phyloP scores from a whole-genome alignment of 1,284 basidiomycete species.

The Trichosporon sp. region DNA sequence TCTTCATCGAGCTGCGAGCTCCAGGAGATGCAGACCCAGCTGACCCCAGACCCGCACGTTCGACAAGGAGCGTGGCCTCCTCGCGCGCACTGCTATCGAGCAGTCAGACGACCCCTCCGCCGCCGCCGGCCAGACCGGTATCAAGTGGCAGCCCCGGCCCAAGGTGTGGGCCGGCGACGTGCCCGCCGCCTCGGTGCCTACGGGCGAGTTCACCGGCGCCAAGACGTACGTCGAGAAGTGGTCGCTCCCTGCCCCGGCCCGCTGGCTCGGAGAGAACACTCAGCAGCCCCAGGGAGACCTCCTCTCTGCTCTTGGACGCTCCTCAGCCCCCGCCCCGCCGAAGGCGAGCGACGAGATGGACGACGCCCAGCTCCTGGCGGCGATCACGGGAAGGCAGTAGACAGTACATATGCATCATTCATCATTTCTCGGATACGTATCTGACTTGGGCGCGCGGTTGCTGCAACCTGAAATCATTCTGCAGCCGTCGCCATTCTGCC shows the following conservation, averaged over 20 bases:
- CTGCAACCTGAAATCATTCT: too few relatives aligned
- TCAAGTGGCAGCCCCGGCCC: conserved; percentile 24
- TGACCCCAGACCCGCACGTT: conserved; percentile 29
- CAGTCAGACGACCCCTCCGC: not conserved
- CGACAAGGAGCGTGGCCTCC: conserved; percentile 23
- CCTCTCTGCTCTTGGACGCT: conserved; percentile 10
- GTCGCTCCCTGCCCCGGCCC: conserved; percentile 28
- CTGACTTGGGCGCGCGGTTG: not conserved
- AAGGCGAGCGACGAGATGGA: conserved; percentile 21
- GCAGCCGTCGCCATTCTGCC: too few relatives aligned
- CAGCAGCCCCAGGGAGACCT: conserved; percentile 15
- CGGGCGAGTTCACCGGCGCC: conserved; percentile 33
- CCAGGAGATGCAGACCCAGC: not conserved
- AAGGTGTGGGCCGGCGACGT: conserved; percentile 31
- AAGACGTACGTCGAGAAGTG: conserved; percentile 36
- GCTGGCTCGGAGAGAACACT: not conserved
- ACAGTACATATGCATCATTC: conserved; percentile 8
- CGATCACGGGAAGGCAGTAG: conserved; percentile 11
- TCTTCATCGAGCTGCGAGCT: not conserved
- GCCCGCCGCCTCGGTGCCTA: conserved; percentile 12
- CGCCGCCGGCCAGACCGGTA: not conserved
- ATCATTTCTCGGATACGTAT: not conserved
- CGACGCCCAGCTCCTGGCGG: conserved; percentile 28
- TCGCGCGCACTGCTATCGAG: not conserved
- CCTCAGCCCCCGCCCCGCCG: not conserved